Percentiles rank a stretch among this genome's conserved stretches.
Evolutionary conservation across 2,329 filamentous ascomycete species (phyloP).

Genomic region (Botrytis pseudocinerea): DNA sequence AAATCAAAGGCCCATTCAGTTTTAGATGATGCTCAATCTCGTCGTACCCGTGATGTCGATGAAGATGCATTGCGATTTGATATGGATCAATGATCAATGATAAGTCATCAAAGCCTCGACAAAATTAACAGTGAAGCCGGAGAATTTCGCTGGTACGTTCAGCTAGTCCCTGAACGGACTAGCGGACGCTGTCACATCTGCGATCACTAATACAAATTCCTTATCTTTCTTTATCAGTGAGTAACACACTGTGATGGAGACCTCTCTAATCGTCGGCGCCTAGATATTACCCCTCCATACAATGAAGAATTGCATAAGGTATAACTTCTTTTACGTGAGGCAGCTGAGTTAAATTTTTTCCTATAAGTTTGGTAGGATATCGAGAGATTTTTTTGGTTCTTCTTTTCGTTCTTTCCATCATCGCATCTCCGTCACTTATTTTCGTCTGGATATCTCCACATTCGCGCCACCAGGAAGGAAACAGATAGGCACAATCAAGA

Average conservation of each 20-base stretch:
- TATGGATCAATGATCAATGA: background rate
- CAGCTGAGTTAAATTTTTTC: background rate
- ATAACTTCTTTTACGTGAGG: background rate
- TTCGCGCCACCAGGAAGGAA: background rate
- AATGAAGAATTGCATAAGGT: constrained; percentile 8
- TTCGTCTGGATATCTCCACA: background rate
- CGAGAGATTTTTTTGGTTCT: background rate
- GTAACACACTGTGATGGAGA: background rate
- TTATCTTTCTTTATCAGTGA: constrained; percentile 7
- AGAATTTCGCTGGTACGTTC: background rate
- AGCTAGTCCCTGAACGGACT: background rate
- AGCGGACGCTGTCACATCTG: background rate
- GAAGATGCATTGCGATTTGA: background rate
- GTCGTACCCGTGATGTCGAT: background rate
- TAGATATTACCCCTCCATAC: constrained; percentile 5
- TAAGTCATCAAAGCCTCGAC: background rate
- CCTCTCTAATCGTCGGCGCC: background rate
- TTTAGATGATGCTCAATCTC: background rate
- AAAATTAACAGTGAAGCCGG: background rate
- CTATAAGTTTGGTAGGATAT: background rate
- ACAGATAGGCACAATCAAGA: background rate
- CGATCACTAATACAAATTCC: constrained; percentile 12
- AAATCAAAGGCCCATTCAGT: fast-evolving
- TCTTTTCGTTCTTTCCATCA: background rate
- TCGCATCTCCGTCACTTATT: constrained; percentile 1